These are phyloP conservation scores for Puccinellia tenuiflora DNA, from an alignment of 176 grass and related monocot genomes.

Conservation along the genomic window DNA sequence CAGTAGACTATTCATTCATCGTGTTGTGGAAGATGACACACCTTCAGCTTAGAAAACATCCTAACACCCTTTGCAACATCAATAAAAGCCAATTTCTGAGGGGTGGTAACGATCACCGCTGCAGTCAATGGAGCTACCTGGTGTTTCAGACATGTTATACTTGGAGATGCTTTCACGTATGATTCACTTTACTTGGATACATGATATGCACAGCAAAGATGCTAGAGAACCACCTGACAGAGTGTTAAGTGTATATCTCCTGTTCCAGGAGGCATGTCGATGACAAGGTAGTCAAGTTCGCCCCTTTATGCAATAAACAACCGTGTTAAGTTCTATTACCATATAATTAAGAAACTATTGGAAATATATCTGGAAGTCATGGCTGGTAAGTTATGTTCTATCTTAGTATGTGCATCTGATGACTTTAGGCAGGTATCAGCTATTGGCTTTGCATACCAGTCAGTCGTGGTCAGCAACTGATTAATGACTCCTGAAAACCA, in stretches of 20 bases:
- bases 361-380: neutral
- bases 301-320: constrained; percentile 60
- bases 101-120: constrained; percentile 94
- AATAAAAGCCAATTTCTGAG: constrained; percentile 96
- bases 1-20: constrained; percentile 8
- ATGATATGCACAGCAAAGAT: constrained; percentile 12
- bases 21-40: constrained; percentile 23
- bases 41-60: constrained; percentile 99
- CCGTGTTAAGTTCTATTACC: neutral
- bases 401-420: constrained; percentile 14
- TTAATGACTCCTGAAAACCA: constrained; percentile 98
- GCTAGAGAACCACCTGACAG: constrained; percentile 60
- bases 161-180: neutral
- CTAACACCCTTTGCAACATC: constrained; percentile 97
- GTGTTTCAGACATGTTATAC: constrained; percentile 25
- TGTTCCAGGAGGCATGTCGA: constrained; percentile 99
- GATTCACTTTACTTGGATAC: neutral
- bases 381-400: neutral
- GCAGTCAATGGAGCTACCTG: constrained; percentile 93
- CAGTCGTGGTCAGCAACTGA: constrained; percentile 83
- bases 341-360: neutral
- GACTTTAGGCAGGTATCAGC: neutral
- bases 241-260: constrained; percentile 97
- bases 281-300: constrained; percentile 93
- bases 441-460: constrained; percentile 61